Percentiles rank a stretch among this genome's conserved stretches.
Evolutionary conservation across 495 filamentous ascomycete species (phyloP).

Genomic region (Xylaria scruposa): DNA sequence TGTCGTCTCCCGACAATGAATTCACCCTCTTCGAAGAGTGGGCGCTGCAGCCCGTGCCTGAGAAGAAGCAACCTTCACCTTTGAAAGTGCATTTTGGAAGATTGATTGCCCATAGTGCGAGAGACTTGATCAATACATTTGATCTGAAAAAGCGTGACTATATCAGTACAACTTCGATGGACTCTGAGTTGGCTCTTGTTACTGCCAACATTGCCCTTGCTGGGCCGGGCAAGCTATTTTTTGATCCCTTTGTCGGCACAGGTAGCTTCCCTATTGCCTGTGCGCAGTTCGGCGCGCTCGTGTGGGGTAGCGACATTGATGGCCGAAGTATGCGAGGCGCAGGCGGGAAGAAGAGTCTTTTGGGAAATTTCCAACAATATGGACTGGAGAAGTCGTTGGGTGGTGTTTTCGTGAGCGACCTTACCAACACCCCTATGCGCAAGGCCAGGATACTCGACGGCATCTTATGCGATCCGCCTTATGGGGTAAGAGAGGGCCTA

Average conservation of each 20-base stretch:
- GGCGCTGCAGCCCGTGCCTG: conserved; percentile 54
- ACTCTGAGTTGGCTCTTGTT: conserved; percentile 88
- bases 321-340: conserved; percentile 80
- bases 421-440: conserved; percentile 86
- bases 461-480: conserved; percentile 96
- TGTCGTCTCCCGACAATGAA: conserved; percentile 73
- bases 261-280: conserved; percentile 88
- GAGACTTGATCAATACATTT: conserved; percentile 74
- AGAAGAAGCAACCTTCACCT: conserved; percentile 55
- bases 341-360: conserved; percentile 58
- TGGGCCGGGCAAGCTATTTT: conserved; percentile 80
- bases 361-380: conserved; percentile 87
- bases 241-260: conserved; percentile 94
- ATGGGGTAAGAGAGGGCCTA: conserved; percentile 93
- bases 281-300: conserved; percentile 84
- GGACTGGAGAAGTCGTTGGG: conserved; percentile 66
- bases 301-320: conserved; percentile 90
- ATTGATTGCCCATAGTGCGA: conserved; percentile 64
- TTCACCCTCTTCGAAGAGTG: conserved; percentile 86
- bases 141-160: conserved; percentile 92
- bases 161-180: conserved; percentile 96
- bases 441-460: conserved; percentile 74
- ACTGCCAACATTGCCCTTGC: conserved; percentile 91
- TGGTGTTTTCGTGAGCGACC: conserved; percentile 81
- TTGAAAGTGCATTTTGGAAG: conserved; percentile 73